These are phyloP conservation scores for Heterobasidion irregulare DNA, from an alignment of 1,284 basidiomycete species.

Conservation along the genomic window DNA sequence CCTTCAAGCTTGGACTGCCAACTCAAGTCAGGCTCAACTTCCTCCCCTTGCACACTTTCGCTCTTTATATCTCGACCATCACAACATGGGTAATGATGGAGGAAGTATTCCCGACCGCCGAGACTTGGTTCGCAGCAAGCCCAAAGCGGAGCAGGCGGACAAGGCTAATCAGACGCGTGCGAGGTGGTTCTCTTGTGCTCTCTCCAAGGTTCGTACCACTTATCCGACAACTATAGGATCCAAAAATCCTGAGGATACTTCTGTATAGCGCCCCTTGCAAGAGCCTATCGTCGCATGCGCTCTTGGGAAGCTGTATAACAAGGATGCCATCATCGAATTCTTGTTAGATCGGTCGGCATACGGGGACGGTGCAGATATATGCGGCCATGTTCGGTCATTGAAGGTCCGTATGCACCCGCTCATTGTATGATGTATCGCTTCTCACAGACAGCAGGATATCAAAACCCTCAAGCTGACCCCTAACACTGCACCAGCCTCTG, in stretches of 20 bases:
- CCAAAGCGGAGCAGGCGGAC: conserved; percentile 80
- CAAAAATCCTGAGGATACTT: neutral
- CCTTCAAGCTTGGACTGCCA: no score
- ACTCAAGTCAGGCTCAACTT: neutral
- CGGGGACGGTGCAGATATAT: conserved; percentile 79
- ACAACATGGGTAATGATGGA: conserved; percentile 75
- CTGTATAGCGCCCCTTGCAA: conserved; percentile 61
- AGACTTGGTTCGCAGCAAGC: conserved; percentile 68
- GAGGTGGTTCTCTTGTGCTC: conserved; percentile 86
- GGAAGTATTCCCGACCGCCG: conserved; percentile 80
- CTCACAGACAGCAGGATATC: conserved; percentile 52
- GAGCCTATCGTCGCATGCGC: conserved; percentile 86
- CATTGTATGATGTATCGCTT: neutral
- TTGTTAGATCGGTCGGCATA: conserved; percentile 71
- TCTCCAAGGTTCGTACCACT: conserved; percentile 69
- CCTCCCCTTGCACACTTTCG: neutral
- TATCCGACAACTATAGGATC: neutral
- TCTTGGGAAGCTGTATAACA: conserved; percentile 90
- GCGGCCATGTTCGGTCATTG: conserved; percentile 79
- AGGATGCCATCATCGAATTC: conserved; percentile 85
- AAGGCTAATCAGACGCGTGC: conserved; percentile 81
- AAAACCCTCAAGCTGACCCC: conserved; percentile 73
- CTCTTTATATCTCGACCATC: neutral
- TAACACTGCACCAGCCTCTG: conserved; percentile 45
- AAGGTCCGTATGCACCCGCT: conserved; percentile 49